phyloP scores from a whole-genome alignment of 768 basidiomycete species.

The Leccinum sublutescens region DNA sequence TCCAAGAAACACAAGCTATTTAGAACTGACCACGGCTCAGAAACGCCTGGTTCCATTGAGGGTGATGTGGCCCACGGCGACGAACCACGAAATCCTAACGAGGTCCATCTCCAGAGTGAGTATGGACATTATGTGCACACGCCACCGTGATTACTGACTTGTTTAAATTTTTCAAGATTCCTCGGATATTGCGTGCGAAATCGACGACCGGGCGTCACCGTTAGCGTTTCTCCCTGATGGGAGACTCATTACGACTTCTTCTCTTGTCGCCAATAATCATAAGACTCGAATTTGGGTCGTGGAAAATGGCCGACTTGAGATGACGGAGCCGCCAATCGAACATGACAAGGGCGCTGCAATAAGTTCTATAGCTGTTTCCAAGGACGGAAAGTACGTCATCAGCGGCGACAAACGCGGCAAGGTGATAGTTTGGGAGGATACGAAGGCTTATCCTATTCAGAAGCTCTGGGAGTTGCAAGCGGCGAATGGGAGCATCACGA shows the following conservation, averaged over 20 bases:
- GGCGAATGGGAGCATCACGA: conserved; percentile 3
- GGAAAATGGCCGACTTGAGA: background rate
- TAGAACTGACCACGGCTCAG: background rate
- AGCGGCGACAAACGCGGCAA: conserved; percentile 6
- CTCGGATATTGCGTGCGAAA: background rate
- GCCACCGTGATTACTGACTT: background rate
- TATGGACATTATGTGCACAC: background rate
- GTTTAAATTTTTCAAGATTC: background rate
- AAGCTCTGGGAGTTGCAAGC: background rate
- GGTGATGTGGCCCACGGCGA: background rate
- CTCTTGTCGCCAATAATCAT: background rate
- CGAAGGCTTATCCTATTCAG: background rate
- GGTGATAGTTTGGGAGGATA: conserved; percentile 11
- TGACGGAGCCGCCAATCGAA: background rate
- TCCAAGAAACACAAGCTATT: background rate
- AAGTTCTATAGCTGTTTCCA: conserved; percentile 2
- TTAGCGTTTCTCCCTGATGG: conserved; percentile 3
- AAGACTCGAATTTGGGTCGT: background rate
- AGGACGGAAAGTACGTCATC: conserved; percentile 10
- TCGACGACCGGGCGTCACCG: background rate
- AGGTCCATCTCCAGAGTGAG: background rate
- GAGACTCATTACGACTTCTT: background rate
- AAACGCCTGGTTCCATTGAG: background rate
- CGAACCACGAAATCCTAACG: background rate
- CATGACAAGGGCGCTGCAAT: background rate